Percentiles rank a stretch among this genome's conserved stretches.
These are phyloP conservation scores for Coemansia sp. DNA, from an alignment of 192 early-diverging fungal genomes.

Conservation along the genomic window DNA sequence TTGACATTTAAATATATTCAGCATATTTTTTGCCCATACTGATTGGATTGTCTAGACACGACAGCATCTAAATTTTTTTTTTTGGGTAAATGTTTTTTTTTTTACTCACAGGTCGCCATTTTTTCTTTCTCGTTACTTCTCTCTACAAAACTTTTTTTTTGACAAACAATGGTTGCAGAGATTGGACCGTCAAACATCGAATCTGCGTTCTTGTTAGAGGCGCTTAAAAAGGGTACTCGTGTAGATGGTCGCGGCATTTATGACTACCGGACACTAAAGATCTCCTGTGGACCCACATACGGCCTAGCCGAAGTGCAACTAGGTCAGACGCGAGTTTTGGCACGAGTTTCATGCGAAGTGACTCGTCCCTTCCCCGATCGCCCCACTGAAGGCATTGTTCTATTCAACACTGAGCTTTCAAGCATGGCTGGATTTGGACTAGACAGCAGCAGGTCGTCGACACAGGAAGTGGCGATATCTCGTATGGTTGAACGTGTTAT, in stretches of 20 bases:
- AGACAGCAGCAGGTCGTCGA: constrained; percentile 63
- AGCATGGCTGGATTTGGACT: constrained; percentile 81
- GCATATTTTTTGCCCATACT: background rate
- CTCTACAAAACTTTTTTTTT: background rate
- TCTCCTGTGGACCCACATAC: constrained; percentile 68
- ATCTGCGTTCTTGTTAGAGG: constrained; percentile 70
- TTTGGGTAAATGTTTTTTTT: background rate
- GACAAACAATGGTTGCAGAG: constrained; percentile 40
- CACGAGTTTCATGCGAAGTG: constrained; percentile 71
- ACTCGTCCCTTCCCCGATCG: constrained; percentile 70
- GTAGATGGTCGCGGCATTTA: constrained; percentile 78
- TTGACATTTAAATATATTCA: background rate
- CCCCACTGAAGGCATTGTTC: constrained; percentile 85
- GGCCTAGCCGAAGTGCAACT: constrained; percentile 80
- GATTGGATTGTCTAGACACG: background rate
- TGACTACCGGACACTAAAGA: constrained; percentile 71
- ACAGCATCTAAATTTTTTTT: background rate
- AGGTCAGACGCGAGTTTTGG: constrained; percentile 80
- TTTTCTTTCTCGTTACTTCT: background rate
- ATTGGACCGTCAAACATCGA: constrained; percentile 73
- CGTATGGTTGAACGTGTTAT: constrained; percentile 90
- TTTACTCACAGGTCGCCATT: background rate
- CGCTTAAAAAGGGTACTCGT: constrained; percentile 70
- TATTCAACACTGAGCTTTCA: constrained; percentile 86
- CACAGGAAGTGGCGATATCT: constrained; percentile 83